Percentiles rank a stretch among this genome's conserved stretches.
phyloP scores from a whole-genome alignment of 495 filamentous ascomycete genomes.

The Tirmania nivea region DNA sequence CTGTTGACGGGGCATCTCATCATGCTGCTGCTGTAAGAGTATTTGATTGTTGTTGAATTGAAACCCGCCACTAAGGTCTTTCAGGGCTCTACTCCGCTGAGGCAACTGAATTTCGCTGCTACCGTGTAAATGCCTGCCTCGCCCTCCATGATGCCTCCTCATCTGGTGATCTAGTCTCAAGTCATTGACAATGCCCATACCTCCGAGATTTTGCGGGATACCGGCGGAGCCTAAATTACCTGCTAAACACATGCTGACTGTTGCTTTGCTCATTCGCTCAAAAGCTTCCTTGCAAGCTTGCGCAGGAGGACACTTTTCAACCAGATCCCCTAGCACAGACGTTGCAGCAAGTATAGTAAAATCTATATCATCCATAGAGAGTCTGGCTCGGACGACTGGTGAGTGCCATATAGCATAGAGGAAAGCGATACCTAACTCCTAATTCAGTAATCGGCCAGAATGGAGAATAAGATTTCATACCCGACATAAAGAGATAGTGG shows the following conservation, averaged over 20 bases:
- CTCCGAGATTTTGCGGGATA: not conserved
- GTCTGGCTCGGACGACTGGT: conserved; percentile 54
- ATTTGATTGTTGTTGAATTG: not conserved
- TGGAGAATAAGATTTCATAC: conserved; percentile 20
- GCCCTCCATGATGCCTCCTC: not conserved
- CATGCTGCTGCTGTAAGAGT: conserved; percentile 10
- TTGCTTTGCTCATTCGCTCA: conserved; percentile 85
- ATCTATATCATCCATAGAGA: conserved; percentile 89
- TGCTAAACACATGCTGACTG: conserved; percentile 49
- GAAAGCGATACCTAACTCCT: conserved; percentile 55
- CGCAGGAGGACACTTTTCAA: conserved; percentile 57
- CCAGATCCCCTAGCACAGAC: conserved; percentile 57
- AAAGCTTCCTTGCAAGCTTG: conserved; percentile 84
- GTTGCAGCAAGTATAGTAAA: conserved; percentile 89
- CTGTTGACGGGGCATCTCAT: conserved; percentile 17
- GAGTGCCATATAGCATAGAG: conserved; percentile 97
- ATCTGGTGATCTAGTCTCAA: not conserved
- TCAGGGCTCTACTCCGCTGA: not conserved
- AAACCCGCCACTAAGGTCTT: not conserved
- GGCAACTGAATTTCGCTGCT: not conserved
- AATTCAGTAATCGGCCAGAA: conserved; percentile 1
- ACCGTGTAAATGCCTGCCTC: not conserved
- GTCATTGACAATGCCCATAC: not conserved
- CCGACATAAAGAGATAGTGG: conserved; percentile 93
- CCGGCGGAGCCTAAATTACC: conserved; percentile 8